phyloP scores from a whole-genome alignment of 768 basidiomycete species.

The Pluteus cervinus region DNA sequence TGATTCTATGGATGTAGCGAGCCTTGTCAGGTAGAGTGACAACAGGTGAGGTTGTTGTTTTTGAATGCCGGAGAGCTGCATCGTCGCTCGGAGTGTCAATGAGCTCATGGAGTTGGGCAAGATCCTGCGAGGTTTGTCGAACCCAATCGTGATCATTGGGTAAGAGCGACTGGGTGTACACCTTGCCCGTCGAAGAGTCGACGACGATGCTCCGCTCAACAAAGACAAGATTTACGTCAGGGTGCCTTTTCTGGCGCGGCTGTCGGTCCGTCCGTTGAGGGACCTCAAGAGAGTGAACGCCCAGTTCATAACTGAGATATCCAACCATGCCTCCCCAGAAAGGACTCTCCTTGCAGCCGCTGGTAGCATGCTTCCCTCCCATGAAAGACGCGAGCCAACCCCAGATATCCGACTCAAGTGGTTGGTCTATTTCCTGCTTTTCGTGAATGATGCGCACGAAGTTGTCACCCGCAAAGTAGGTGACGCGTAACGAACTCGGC shows the following conservation, averaged over 20 bases:
- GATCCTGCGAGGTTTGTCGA: constrained; percentile 26
- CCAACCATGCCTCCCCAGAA: constrained; percentile 86
- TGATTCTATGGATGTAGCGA: constrained; percentile 64
- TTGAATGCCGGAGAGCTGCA: constrained; percentile 3
- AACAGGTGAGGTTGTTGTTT: constrained; percentile 10
- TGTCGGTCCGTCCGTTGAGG: constrained; percentile 23
- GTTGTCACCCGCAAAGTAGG: constrained; percentile 45
- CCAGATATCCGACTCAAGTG: constrained; percentile 56
- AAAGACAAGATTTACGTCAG: constrained; percentile 72
- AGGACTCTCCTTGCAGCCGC: constrained; percentile 49
- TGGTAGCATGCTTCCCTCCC: constrained; percentile 38
- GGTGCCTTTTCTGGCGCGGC: constrained; percentile 32
- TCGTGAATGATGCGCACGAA: constrained; percentile 41
- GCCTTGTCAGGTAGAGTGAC: constrained; percentile 52
- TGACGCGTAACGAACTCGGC: constrained; percentile 49
- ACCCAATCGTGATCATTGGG: constrained; percentile 61
- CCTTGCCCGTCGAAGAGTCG: constrained; percentile 42
- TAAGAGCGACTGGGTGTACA: constrained; percentile 62
- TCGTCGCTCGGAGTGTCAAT: constrained; percentile 4
- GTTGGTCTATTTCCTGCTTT: constrained; percentile 25
- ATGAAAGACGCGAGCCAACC: constrained; percentile 71
- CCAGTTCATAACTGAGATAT: constrained; percentile 75
- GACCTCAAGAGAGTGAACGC: constrained; percentile 49
- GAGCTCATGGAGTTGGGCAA: constrained; percentile 16
- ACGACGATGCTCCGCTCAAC: constrained; percentile 75